Evolutionary conservation across 1,284 basidiomycete genomes (phyloP).

Genomic region (Ustilago hordei): DNA sequence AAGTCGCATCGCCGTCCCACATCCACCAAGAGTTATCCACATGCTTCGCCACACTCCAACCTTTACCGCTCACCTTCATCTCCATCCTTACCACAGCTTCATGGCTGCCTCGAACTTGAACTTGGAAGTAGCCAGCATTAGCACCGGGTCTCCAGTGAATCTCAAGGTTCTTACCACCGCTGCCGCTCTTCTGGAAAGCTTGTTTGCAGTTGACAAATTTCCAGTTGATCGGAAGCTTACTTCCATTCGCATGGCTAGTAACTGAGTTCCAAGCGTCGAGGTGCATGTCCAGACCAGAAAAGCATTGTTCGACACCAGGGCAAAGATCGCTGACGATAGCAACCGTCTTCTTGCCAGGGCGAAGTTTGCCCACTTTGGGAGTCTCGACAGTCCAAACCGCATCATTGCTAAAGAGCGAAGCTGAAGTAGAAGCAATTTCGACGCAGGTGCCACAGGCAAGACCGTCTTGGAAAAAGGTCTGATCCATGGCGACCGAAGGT

Average conservation of each 20-base stretch:
- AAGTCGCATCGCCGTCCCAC: slow-evolving; percentile 3
- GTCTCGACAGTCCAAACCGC: slow-evolving; percentile 30
- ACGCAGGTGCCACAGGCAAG: slow-evolving; percentile 51
- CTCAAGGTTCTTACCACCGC: slow-evolving; percentile 25
- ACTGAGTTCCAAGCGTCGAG: slow-evolving; percentile 45
- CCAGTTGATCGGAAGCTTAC: slow-evolving; percentile 46
- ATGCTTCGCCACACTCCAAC: slow-evolving; percentile 19
- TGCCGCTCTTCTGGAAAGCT: slow-evolving; percentile 21
- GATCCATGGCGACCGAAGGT: slow-evolving; percentile 47
- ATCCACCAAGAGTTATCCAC: slow-evolving; percentile 38
- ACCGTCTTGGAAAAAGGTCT: slow-evolving; percentile 44
- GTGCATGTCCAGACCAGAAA: slow-evolving; percentile 51
- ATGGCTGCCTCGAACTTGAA: slow-evolving; percentile 37
- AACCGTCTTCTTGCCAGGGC: slow-evolving; percentile 24
- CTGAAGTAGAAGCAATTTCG: slow-evolving; percentile 34
- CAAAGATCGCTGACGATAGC: slow-evolving; percentile 50
- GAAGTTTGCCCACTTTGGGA: slow-evolving; percentile 18
- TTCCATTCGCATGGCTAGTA: slow-evolving; percentile 20
- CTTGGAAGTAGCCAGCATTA: slow-evolving; percentile 37
- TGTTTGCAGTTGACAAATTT: slow-evolving; percentile 44
- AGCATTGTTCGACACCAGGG: slow-evolving; percentile 44
- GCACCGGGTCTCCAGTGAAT: slow-evolving; percentile 40
- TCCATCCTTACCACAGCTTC: slow-evolving; percentile 44
- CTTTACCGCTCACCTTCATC: slow-evolving; percentile 9
- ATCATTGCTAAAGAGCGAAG: slow-evolving; percentile 31